Evolutionary conservation across 257 asterid species (phyloP).

Genomic region (Petrea volubilis): DNA sequence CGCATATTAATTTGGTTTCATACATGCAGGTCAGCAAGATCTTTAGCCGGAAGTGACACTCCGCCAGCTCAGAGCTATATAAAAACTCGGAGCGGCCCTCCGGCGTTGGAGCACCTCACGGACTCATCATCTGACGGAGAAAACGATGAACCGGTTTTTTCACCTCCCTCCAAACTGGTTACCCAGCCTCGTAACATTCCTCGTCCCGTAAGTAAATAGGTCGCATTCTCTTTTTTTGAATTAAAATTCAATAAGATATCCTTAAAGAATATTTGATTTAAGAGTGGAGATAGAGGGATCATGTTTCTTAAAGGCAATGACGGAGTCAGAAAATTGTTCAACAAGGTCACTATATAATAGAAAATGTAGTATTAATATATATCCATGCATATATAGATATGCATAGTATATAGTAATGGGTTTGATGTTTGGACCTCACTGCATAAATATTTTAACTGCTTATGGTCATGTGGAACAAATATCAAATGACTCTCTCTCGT

Average conservation of each 20-base stretch:
- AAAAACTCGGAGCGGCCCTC: constrained; percentile 53
- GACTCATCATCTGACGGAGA: constrained; percentile 49
- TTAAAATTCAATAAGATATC: not conserved
- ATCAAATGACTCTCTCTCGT: too few species aligned
- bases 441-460: too few species aligned
- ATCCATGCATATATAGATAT: too few species aligned
- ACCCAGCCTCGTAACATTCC: constrained; percentile 42
- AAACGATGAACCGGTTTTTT: constrained; percentile 13
- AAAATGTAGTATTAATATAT: too few species aligned
- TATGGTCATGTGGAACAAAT: too few species aligned
- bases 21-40: constrained; percentile 57
- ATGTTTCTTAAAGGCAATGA: too few species aligned
- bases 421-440: too few species aligned
- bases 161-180: not conserved
- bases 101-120: constrained; percentile 29
- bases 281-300: too few species aligned
- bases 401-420: too few species aligned
- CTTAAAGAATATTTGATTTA: too few species aligned
- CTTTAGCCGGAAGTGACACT: constrained; percentile 50
- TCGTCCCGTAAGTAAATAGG: constrained; percentile 30
- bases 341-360: too few species aligned
- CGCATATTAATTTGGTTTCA: not conserved
- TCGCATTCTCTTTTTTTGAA: not conserved
- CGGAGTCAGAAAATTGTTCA: too few species aligned
- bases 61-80: constrained; percentile 37